Conservation (phyloP, 2,329 filamentous ascomycete genomes). For the Pseudohalonectria lignicola region DNA sequence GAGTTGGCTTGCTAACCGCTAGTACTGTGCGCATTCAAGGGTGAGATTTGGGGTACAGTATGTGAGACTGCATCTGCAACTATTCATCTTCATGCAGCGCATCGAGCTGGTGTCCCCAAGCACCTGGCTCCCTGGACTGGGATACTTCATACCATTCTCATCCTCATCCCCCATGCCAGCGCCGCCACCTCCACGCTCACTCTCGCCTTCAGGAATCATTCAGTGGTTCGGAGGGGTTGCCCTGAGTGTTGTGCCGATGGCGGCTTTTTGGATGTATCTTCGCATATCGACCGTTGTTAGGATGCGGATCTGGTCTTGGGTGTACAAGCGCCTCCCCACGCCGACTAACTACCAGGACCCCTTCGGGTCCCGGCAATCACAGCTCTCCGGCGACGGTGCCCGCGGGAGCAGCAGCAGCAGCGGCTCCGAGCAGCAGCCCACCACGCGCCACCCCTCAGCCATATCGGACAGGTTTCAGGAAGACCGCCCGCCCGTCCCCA, state of each 20-base stretch:
- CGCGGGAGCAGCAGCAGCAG: too few species aligned
- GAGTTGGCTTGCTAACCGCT: too few species aligned
- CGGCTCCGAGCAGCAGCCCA: not conserved
- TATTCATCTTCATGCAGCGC: slow-evolving; percentile 41
- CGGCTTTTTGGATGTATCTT: slow-evolving; percentile 31
- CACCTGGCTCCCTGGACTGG: slow-evolving; percentile 29
- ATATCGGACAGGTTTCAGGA: too few species aligned
- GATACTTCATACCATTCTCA: slow-evolving; percentile 45
- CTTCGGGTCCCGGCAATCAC: not conserved
- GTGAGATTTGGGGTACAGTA: slow-evolving; percentile 15
- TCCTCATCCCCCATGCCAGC: slow-evolving; percentile 35
- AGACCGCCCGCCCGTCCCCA: not conserved
- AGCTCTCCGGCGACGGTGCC: too few species aligned
- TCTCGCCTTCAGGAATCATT: slow-evolving; percentile 25
- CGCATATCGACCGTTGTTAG: slow-evolving; percentile 23
- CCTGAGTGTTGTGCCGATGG: slow-evolving; percentile 33
- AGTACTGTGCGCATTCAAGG: slow-evolving; percentile 3
- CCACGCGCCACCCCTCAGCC: too few species aligned
- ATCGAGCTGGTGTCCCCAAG: slow-evolving; percentile 32
- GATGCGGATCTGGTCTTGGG: slow-evolving; percentile 22
- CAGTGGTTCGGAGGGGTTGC: slow-evolving; percentile 30
- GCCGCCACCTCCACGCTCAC: slow-evolving; percentile 28
- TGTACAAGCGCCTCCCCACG: slow-evolving; percentile 26
- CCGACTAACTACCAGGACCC: slow-evolving; percentile 8
- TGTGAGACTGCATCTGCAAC: slow-evolving; percentile 36